These are phyloP conservation scores for Colletotrichum theobromicola DNA, from an alignment of 2,329 filamentous ascomycete species.

Conservation along the genomic window DNA sequence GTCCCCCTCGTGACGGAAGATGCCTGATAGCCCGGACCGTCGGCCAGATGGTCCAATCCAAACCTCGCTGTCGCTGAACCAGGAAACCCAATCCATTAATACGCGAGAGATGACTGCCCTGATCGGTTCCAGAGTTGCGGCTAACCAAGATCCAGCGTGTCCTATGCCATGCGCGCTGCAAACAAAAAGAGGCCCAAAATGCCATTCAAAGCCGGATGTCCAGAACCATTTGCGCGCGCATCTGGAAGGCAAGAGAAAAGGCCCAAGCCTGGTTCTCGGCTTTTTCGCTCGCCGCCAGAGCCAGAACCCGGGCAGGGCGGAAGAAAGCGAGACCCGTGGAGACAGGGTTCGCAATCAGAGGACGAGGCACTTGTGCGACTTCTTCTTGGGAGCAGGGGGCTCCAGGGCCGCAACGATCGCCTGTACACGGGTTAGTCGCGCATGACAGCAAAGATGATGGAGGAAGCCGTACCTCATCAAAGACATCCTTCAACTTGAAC, in stretches of 20 bases:
- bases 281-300: conserved; percentile 15
- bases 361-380: conserved; percentile 71
- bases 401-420: conserved; percentile 96
- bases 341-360: conserved; percentile 49
- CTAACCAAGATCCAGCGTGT: conserved; percentile 17
- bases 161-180: conserved; percentile 22
- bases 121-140: conserved; percentile 8
- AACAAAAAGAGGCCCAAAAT: conserved; percentile 18
- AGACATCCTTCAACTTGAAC: conserved; percentile 98
- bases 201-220: conserved; percentile 14
- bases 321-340: conserved; percentile 11
- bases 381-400: conserved; percentile 83
- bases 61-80: conserved; percentile 11
- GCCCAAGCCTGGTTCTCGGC: conserved; percentile 21
- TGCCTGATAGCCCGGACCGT: conserved; percentile 5
- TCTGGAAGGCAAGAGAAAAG: conserved; percentile 13
- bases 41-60: conserved; percentile 17
- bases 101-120: conserved; percentile 6
- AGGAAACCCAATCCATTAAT: conserved; percentile 13
- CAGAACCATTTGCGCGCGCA: conserved; percentile 18
- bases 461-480: conserved; percentile 81
- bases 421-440: conserved; percentile 48
- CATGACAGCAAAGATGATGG: not conserved
- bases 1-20: not conserved
- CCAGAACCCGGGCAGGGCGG: conserved; percentile 10